Conservation (phyloP, 768 basidiomycete species). For the Rhodotorula taiwanensis region DNA sequence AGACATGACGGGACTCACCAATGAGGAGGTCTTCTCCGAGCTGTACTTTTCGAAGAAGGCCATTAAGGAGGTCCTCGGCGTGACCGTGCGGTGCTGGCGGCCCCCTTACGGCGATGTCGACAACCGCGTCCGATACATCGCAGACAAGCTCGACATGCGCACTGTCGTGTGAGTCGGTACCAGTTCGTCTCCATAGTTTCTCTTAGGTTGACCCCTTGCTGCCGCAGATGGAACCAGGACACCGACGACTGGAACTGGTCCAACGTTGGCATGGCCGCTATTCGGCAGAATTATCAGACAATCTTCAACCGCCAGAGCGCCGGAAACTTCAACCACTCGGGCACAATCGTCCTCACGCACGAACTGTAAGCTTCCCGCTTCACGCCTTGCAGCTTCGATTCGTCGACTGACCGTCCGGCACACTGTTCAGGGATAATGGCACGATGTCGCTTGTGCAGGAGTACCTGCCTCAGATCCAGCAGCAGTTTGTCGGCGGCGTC, state of each 20-base stretch:
- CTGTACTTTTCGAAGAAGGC: constrained; percentile 40
- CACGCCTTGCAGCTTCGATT: background rate
- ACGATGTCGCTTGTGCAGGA: constrained; percentile 44
- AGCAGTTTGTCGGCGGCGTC: constrained; percentile 42
- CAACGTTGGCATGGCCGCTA: constrained; percentile 13
- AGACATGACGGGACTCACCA: constrained; percentile 46
- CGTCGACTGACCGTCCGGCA: background rate
- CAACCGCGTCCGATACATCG: constrained; percentile 38
- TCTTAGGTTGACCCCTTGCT: background rate
- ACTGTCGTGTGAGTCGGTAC: constrained; percentile 20
- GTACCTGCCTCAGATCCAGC: constrained; percentile 40
- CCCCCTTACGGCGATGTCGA: constrained; percentile 37
- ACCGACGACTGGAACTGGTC: constrained; percentile 29
- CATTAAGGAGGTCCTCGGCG: constrained; percentile 38
- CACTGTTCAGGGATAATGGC: constrained; percentile 37
- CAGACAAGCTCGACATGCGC: constrained; percentile 33
- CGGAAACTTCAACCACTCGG: constrained; percentile 39
- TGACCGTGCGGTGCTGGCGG: constrained; percentile 42
- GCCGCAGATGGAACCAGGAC: constrained; percentile 21
- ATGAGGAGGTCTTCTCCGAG: constrained; percentile 47
- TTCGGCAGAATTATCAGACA: constrained; percentile 42
- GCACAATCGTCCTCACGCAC: constrained; percentile 44
- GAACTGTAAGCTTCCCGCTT: constrained; percentile 42
- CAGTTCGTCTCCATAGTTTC: background rate
- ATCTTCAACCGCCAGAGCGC: constrained; percentile 40